These are phyloP conservation scores for Suillus bovinus DNA, from an alignment of 768 basidiomycete species.

Conservation along the genomic window DNA sequence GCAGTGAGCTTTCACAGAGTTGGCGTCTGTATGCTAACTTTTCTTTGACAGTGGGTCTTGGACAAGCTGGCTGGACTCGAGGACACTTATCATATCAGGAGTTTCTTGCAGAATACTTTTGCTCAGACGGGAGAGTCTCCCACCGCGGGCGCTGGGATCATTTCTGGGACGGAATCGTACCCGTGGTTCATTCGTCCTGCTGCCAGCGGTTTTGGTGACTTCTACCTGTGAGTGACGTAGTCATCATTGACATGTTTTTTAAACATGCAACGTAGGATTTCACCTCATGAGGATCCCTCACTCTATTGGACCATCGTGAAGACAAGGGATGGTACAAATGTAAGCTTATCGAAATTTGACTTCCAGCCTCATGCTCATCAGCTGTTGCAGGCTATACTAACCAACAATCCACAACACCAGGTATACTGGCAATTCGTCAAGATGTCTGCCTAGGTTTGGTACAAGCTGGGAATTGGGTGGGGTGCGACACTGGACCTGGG, in stretches of 20 bases:
- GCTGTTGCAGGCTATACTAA: background rate
- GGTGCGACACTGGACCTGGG: background rate
- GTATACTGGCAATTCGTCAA: background rate
- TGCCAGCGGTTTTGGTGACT: conserved; percentile 1
- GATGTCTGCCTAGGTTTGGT: background rate
- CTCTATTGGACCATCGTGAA: conserved; percentile 6
- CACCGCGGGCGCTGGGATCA: background rate
- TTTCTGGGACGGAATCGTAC: conserved; percentile 1
- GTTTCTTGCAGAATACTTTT: conserved; percentile 6
- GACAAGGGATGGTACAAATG: conserved; percentile 1
- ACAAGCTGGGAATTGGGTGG: conserved; percentile 4
- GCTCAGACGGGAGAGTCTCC: background rate
- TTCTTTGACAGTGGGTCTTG: conserved; percentile 1
- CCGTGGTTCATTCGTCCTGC: conserved; percentile 8
- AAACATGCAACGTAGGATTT: background rate
- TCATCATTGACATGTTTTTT: background rate
- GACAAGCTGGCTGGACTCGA: background rate
- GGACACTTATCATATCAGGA: background rate
- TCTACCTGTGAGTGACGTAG: background rate
- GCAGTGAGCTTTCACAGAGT: background rate
- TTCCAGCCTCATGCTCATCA: background rate
- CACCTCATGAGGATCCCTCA: background rate
- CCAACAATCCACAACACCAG: conserved; percentile 2
- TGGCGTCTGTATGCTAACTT: background rate
- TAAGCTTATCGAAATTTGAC: background rate